phyloP scores from a whole-genome alignment of 2,329 filamentous ascomycete species.

The Pochonia chlamydosporia region DNA sequence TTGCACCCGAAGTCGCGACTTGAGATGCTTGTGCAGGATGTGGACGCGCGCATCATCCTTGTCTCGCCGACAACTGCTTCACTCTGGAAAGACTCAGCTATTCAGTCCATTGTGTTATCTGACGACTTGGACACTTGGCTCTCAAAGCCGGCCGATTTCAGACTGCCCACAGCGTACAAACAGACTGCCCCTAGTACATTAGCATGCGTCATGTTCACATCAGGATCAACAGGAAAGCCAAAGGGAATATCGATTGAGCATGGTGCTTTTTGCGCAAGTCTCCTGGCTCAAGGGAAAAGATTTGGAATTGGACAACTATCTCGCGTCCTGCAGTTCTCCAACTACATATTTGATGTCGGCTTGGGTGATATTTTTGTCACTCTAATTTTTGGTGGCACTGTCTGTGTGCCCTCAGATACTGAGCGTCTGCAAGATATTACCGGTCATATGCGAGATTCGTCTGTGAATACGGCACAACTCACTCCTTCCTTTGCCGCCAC shows the following conservation, averaged over 20 bases:
- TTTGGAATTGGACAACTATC: not conserved
- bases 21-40: not conserved
- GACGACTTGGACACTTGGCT: too few relatives aligned
- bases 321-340: not conserved
- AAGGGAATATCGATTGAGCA: not conserved
- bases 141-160: too few relatives aligned
- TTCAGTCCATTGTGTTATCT: too few relatives aligned
- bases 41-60: not conserved
- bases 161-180: too few relatives aligned
- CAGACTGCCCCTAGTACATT: not conserved
- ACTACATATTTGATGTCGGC: not conserved
- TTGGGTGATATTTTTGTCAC: not conserved
- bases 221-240: not conserved
- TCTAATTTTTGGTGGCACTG: not conserved
- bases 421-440: not conserved
- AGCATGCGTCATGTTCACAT: not conserved
- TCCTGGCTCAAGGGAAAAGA: conserved; percentile 9
- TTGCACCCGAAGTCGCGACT: not conserved
- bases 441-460: not conserved
- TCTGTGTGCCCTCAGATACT: conserved; percentile 2
- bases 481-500: not conserved
- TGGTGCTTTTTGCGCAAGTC: not conserved
- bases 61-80: not conserved
- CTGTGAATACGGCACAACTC: not conserved
- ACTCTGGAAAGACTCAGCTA: not conserved